Percentiles rank a stretch among this genome's conserved stretches.
Evolutionary conservation across 108 stramenopile genomes (phyloP).

Genomic region (Nitzschia palea): DNA sequence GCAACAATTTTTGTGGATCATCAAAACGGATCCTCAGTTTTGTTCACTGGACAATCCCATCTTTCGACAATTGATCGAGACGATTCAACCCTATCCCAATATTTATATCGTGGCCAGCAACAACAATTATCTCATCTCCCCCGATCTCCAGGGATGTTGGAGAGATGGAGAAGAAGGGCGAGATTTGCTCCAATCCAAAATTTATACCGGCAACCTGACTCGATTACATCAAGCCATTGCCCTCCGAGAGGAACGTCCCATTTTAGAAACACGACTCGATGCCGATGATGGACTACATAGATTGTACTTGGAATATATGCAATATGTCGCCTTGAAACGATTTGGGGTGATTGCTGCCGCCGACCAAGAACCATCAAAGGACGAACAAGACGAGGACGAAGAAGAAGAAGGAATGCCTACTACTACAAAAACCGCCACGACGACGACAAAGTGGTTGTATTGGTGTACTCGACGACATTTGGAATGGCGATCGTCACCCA

Average conservation of each 20-base stretch:
- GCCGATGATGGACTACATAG: constrained; percentile 82
- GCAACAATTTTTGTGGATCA: constrained; percentile 72
- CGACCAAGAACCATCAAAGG: no score
- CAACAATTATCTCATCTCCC: constrained; percentile 52
- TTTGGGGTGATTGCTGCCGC: no score
- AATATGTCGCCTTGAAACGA: constrained; percentile 47
- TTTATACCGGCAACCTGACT: constrained; percentile 39
- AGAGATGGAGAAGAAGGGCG: constrained; percentile 51
- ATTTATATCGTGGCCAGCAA: constrained; percentile 65
- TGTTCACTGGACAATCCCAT: constrained; percentile 9
- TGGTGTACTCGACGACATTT: constrained; percentile 74
- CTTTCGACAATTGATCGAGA: constrained; percentile 46
- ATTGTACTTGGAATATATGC: constrained; percentile 54
- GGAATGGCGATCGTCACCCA: constrained; percentile 62
- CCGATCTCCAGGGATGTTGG: constrained; percentile 50
- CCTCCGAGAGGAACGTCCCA: constrained; percentile 42
- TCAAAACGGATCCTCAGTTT: constrained; percentile 78
- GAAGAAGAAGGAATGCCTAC: constrained; percentile 11
- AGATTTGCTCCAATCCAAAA: constrained; percentile 39
- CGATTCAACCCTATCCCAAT: constrained; percentile 45
- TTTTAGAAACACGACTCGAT: constrained; percentile 81
- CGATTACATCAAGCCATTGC: constrained; percentile 51
- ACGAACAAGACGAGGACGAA: not conserved
- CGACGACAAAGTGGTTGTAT: constrained; percentile 52
- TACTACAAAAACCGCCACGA: not conserved